Conservation (phyloP, 2,329 filamentous ascomycete genomes). For the Colletotrichum scovillei region DNA sequence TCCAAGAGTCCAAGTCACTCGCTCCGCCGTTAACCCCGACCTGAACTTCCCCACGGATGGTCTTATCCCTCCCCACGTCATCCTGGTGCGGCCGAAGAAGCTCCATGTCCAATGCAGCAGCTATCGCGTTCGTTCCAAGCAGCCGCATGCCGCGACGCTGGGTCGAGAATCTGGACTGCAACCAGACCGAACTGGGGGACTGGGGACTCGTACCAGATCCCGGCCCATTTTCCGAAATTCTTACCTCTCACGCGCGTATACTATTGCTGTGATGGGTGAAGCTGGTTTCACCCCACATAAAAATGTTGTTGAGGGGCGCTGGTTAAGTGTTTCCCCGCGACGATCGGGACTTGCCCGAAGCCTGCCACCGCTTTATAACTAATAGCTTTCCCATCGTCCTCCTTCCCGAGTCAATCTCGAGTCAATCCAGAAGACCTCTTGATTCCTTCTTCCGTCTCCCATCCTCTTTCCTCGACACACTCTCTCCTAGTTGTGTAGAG, state of each 20-base stretch:
- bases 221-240: slow-evolving; percentile 8
- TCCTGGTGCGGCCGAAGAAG: slow-evolving; percentile 32
- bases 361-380: slow-evolving; percentile 20
- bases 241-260: slow-evolving; percentile 13
- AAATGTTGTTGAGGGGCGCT: slow-evolving; percentile 16
- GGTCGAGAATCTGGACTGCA: neutral
- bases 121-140: neutral
- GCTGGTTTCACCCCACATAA: slow-evolving; percentile 28
- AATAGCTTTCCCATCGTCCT: neutral
- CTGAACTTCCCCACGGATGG: slow-evolving; percentile 10
- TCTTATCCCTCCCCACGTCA: slow-evolving; percentile 23
- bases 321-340: slow-evolving; percentile 20
- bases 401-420: neutral
- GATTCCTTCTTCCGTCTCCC: neutral
- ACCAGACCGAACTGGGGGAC: neutral
- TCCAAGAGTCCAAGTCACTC: neutral
- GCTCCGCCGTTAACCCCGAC: slow-evolving; percentile 1
- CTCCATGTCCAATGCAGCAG: slow-evolving; percentile 16
- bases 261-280: slow-evolving; percentile 5
- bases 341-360: slow-evolving; percentile 30
- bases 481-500: slow-evolving; percentile 4
- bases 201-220: neutral
- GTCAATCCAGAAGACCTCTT: slow-evolving; percentile 24
- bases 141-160: neutral
- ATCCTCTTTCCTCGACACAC: neutral